Percentiles rank a stretch among this genome's conserved stretches.
phyloP scores from a whole-genome alignment of 176 grass and related monocot genomes.

The Thinopyrum elongatum region DNA sequence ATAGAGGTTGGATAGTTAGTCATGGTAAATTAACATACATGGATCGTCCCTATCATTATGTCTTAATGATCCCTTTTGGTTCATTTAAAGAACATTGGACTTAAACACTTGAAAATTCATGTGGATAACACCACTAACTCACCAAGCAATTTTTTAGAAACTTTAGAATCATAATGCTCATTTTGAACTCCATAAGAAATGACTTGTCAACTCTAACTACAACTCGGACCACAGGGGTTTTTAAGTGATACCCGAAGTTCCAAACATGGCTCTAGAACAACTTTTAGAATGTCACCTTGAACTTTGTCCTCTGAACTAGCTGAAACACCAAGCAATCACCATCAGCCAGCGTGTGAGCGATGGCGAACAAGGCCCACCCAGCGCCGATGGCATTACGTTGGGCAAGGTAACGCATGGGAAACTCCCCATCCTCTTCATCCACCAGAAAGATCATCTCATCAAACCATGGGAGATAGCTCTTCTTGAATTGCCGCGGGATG shows the following conservation, averaged over 20 bases:
- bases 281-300: constrained; percentile 50
- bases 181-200: background rate
- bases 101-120: background rate
- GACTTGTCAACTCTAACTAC: background rate
- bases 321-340: constrained; percentile 81
- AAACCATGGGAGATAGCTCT: constrained; percentile 37
- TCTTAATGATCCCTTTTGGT: background rate
- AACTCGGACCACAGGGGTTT: background rate
- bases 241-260: background rate
- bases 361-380: constrained; percentile 60
- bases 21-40: background rate
- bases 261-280: background rate
- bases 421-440: background rate
- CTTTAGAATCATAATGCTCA: background rate
- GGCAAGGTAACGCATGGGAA: background rate
- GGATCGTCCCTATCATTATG: background rate
- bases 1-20: background rate
- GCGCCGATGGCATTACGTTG: background rate
- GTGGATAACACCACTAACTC: background rate
- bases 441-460: constrained; percentile 27
- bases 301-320: constrained; percentile 34
- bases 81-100: background rate
- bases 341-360: constrained; percentile 65
- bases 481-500: constrained; percentile 27
- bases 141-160: background rate